Conservation (phyloP, 768 basidiomycete species). For the Rubroboletus pulcherrimus region DNA sequence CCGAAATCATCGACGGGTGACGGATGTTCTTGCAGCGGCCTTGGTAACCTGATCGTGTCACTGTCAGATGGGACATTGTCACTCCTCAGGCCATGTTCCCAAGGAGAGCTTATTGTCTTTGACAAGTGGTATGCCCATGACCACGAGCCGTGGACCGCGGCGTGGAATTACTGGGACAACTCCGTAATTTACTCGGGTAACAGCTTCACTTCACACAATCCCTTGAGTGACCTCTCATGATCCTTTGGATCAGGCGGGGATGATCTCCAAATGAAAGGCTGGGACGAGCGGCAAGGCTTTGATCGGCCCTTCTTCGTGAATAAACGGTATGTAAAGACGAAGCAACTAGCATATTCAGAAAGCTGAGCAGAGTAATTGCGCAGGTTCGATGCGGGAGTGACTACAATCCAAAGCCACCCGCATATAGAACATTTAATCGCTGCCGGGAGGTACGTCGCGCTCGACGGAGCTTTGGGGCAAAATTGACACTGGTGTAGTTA, state of each 20-base stretch:
- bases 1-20: not conserved
- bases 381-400: constrained; percentile 92
- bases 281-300: constrained; percentile 78
- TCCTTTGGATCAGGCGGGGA: constrained; percentile 70
- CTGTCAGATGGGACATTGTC: constrained; percentile 75
- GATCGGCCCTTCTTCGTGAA: constrained; percentile 63
- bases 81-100: constrained; percentile 50
- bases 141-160: constrained; percentile 90
- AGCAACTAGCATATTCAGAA: not conserved
- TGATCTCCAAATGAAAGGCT: constrained; percentile 83
- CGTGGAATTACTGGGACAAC: constrained; percentile 85
- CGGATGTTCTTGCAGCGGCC: constrained; percentile 32
- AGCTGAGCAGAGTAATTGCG: not conserved
- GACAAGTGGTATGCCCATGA: constrained; percentile 85
- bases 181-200: constrained; percentile 82
- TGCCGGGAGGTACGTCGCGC: constrained; percentile 72
- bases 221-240: not conserved
- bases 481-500: constrained; percentile 52
- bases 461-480: not conserved
- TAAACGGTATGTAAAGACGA: constrained; percentile 47
- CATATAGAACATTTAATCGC: constrained; percentile 77
- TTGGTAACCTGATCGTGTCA: constrained; percentile 70
- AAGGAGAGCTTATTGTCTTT: constrained; percentile 41
- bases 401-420: constrained; percentile 83
- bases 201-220: constrained; percentile 6